phyloP scores from a whole-genome alignment of 495 filamentous ascomycete genomes.

The Aspergillus baeticus region DNA sequence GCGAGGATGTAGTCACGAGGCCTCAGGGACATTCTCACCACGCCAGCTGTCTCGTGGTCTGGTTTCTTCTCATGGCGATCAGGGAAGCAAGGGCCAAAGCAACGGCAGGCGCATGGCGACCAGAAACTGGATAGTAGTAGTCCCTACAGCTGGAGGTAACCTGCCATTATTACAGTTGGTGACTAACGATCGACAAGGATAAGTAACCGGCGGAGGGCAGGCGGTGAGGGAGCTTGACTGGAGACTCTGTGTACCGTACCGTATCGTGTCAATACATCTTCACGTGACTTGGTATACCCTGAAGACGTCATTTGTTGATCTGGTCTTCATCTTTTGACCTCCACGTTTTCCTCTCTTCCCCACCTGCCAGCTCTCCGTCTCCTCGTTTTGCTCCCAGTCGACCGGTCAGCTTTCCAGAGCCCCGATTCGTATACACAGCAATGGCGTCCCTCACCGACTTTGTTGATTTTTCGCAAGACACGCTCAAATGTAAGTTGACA shows the following conservation, averaged over 20 bases:
- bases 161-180: not conserved
- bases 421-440: not conserved
- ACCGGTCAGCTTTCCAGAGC: not conserved
- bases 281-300: not conserved
- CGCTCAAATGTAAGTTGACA: conserved; percentile 39
- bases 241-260: conserved; percentile 4
- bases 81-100: conserved; percentile 8
- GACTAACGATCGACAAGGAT: not conserved
- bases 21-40: conserved; percentile 71
- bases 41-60: conserved; percentile 13
- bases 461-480: conserved; percentile 45
- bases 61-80: conserved; percentile 36
- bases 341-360: conserved; percentile 1
- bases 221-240: conserved; percentile 14
- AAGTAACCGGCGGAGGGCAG: conserved; percentile 1
- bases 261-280: not conserved
- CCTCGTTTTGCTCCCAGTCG: conserved; percentile 5
- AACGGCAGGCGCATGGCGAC: not conserved
- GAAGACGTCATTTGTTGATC: conserved; percentile 1
- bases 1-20: conserved; percentile 72
- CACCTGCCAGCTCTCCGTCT: no score
- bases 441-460: conserved; percentile 43
- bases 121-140: no score
- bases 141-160: not conserved
- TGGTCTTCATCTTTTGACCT: conserved; percentile 7